Evolutionary conservation across 441 rosid genomes (phyloP), one percentile per base, ranked within the genome.

Genomic region (Capsella rubella): DNA sequence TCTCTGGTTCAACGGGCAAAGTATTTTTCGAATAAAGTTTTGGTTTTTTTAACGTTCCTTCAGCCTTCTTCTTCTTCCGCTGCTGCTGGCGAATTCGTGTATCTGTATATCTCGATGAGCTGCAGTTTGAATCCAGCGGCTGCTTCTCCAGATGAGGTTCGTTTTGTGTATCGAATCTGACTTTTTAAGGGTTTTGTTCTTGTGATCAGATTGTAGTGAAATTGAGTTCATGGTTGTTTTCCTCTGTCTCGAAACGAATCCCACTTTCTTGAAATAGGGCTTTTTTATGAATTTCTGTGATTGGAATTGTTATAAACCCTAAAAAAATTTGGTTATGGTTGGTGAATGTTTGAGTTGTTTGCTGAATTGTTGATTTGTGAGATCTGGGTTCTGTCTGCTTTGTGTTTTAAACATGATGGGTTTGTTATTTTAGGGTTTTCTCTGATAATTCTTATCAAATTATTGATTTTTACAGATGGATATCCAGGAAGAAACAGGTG

Each of bases 1-100:
- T 87, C 86, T 77, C 78, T 69, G 77, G 65, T 84, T 89, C 94
- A 89, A 89, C 97, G 96, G 96, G 95, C 95, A 90, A 79, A 88
- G 81, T 87, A 76, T 84, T 84, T 84, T 86, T 76, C 86, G 84
- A 82, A 87, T 72, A 82, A 80, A 63, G 65, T 51, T 77, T 77
- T 55, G 25, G 21, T 51, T 71, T 53, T 55, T 70, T 68, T 46
- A 84, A 80, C 78, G 76, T 78, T 64, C 75, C 28, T 70, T 64
- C 64, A 69, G 25, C 66, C 80, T 43, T 52, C 79, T 40, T 56
- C 67, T 11, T 35, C 59, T 73, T 35, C 55, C 61, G 68, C 56
- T 61, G 42, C 55, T 64, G 68, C 56, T 61, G 42, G 69, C 45
- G 61, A 74, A 55, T 55, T 62, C 40, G 15, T 27, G 37, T 4